Evolutionary conservation across 2,329 filamentous ascomycete species (phyloP).

Genomic region (Talaromyces pinophilus): DNA sequence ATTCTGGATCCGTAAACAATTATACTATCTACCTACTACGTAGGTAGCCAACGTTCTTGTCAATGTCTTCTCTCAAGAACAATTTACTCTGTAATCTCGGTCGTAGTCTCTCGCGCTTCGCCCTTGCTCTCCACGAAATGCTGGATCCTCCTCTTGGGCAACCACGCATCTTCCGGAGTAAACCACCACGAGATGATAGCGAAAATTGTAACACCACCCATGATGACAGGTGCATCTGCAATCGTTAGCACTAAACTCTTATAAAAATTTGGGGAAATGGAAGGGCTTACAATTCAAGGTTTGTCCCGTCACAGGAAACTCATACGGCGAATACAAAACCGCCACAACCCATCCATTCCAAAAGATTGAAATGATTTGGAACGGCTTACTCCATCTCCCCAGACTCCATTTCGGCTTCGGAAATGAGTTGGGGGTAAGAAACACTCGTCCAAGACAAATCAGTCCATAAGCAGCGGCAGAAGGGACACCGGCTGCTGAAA

Average conservation of each 20-base stretch:
- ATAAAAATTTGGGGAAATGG: not conserved
- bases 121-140: conserved; percentile 47
- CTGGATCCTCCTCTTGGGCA: conserved; percentile 49
- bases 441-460: conserved; percentile 52
- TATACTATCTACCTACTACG: not conserved
- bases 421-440: conserved; percentile 52
- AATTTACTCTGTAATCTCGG: conserved; percentile 7
- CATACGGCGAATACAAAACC: conserved; percentile 51
- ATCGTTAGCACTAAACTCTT: not conserved
- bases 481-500: conserved; percentile 56
- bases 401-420: conserved; percentile 53
- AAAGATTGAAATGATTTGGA: conserved; percentile 51
- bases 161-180: conserved; percentile 51
- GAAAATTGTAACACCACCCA: conserved; percentile 53
- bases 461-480: conserved; percentile 56
- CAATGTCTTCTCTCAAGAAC: not conserved
- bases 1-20: not conserved
- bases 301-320: conserved; percentile 47
- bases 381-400: conserved; percentile 48
- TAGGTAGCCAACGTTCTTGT: not conserved
- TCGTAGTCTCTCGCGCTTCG: conserved; percentile 17
- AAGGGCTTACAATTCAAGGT: conserved; percentile 48
- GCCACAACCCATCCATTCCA: conserved; percentile 56
- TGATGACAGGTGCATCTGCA: conserved; percentile 54
- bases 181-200: conserved; percentile 52